Evolutionary conservation across 129 eudicot genomes (phyloP), one percentile per base, ranked within the genome.

Genomic region (Saposhnikovia divaricata): DNA sequence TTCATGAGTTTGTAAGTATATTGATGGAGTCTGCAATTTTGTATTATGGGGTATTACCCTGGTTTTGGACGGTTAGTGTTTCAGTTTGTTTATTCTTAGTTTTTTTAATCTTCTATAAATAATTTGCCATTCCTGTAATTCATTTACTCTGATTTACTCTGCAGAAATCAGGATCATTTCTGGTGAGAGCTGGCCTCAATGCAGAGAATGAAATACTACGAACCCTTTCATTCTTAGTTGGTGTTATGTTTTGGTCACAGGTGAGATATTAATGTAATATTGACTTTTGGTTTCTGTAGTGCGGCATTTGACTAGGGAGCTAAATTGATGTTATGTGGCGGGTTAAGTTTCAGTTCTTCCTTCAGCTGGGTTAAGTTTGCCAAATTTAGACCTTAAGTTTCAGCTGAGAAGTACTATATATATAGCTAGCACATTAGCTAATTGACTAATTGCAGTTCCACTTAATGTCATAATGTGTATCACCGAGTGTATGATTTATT

Each of bases 181-280:
- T 96, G 90, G 86, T 87, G 51, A 75, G 77, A 51, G 76, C 57
- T 77, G 97, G 97, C 86, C 79, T 96, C 71, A 80, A 90, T 88
- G 87, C 93, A 69, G 99, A 91, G 57, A 89, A 84, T 89, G 99
- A 96, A 85, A 96, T 96, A 78, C 87, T 84, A 6, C 97, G 86
- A 80, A 92, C 99, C 15, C 93, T 96, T 55, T 90, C 93, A 68
- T 96, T 96, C 83, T 82, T 96, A 72, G 98, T 93, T 79, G 99
- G 99, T 82, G 89, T 96, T 85, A 89, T 92, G 95, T 69, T 92
- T 78, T 96, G 98, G 96, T 96, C 98, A 77, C 99, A 96, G 97
- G 97, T 95, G 50, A 73, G 27, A 73, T 42, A 0, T 72, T 12
- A 38, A n/a, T 19, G 69, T 9, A 21, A 61, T 72, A 11, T 72